Conservation (phyloP, 371 early-diverging fungal species). For the Mortierella sp. region DNA sequence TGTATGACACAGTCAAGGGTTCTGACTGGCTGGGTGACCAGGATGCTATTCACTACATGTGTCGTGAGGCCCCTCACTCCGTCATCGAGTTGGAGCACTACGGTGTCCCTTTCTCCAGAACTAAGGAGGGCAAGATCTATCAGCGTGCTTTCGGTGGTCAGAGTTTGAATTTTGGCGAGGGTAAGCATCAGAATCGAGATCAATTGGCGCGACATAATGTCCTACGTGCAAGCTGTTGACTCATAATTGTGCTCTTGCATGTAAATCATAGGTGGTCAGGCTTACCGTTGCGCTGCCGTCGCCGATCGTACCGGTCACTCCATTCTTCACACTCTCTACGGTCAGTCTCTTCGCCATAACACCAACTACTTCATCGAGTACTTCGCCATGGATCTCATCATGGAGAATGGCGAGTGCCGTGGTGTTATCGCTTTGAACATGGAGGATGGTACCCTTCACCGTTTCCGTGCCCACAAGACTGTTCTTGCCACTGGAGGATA, state of each 20-base stretch:
- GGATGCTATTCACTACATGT: constrained; percentile 99
- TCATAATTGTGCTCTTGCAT: background rate
- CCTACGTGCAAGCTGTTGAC: background rate
- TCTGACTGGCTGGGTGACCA: constrained; percentile 99
- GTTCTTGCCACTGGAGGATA: constrained; percentile 99
- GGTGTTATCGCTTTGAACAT: constrained; percentile 96
- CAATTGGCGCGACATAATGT: background rate
- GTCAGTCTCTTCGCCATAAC: constrained; percentile 95
- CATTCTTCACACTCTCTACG: constrained; percentile 96
- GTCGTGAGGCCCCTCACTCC: constrained; percentile 95
- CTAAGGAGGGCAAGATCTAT: constrained; percentile 97
- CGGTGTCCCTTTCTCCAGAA: constrained; percentile 98
- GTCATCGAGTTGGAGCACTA: constrained; percentile 98
- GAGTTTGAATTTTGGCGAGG: constrained; percentile 93
- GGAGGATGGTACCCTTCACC: constrained; percentile 98
- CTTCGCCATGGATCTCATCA: constrained; percentile 98
- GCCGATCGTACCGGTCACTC: constrained; percentile 99
- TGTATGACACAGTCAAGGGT: constrained; percentile 99
- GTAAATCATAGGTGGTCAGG: constrained; percentile 86
- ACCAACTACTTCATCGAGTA: constrained; percentile 98
- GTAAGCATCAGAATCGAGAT: constrained; percentile 50
- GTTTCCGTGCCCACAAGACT: constrained; percentile 98
- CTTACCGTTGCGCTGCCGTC: constrained; percentile 97
- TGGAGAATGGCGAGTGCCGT: constrained; percentile 98
- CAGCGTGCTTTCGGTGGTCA: constrained; percentile 99